Base-by-base conservation (phyloP, 306 rosid genomes). In the Myrica gale region DNA sequence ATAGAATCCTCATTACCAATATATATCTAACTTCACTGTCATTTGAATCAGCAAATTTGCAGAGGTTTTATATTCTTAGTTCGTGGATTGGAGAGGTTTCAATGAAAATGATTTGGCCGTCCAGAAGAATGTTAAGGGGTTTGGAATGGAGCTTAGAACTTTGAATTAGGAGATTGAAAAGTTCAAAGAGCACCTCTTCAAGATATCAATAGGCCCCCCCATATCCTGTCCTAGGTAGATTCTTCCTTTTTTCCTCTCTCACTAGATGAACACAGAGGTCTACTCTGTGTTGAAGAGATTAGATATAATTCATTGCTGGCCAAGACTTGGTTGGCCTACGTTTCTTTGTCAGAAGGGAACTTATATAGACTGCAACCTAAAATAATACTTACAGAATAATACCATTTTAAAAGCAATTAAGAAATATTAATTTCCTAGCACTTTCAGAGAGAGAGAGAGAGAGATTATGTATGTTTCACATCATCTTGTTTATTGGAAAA, bases 201-300 rank as follows among this genome's bases (percentile, higher is more conserved):
- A 65, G 41, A 8, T 3, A 43, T 42, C 23, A 17, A 17, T 43
- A 16, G 69, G n/a, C n/a, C 20, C 17, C 69, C 12, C 9, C 69
- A 65, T 41, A 4, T 6, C 48, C 26, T 42, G 11, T 65, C 69
- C 16, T 7, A 32, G 48, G 16, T 39, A 41, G 48, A 65, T 65
- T 65, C 69, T 4, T 11, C 3, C 48, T 65, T 65, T 65, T 65
- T 48, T 65, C 48, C 69, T 65, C 23, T 61, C 43, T 65, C 46
- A 16, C 69, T 62, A 32, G 68, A 37, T 12, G 45, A 62, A 39
- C 44, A 37, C 15, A 62, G 13, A 37, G 68, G 21, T 32, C 46
- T 39, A 41, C 68, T 37, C 15, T 45, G 7, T 65, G 20, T 12
- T 48, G 42, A 16, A 4, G 42, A 10, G 6, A 17, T 63, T 23